These are phyloP conservation scores for Emmonsia crescens DNA, from an alignment of 2,329 filamentous ascomycete genomes.

Conservation along the genomic window DNA sequence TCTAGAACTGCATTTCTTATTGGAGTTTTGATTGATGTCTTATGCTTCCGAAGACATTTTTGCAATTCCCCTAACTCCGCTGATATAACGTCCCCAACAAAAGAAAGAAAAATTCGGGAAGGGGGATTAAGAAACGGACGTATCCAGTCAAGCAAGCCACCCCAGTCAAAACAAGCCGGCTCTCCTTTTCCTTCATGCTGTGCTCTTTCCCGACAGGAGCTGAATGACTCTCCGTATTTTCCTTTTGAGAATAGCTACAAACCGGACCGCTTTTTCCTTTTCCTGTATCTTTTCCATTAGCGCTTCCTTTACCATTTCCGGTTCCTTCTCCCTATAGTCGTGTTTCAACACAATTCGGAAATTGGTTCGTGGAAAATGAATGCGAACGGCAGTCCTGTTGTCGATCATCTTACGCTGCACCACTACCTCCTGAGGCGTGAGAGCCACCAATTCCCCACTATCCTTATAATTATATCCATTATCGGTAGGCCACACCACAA, in stretches of 20 bases:
- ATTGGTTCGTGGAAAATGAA: slow-evolving; percentile 49
- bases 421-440: slow-evolving; percentile 47
- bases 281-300: not conserved
- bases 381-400: slow-evolving; percentile 35
- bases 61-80: not conserved
- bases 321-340: not conserved
- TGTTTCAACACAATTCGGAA: slow-evolving; percentile 17
- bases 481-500: slow-evolving; percentile 54
- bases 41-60: not conserved
- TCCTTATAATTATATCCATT: slow-evolving; percentile 51
- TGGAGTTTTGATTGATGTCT: not conserved
- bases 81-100: not conserved
- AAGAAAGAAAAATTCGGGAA: not conserved
- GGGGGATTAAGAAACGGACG: not conserved
- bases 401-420: slow-evolving; percentile 40
- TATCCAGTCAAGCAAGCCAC: not conserved
- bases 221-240: not conserved
- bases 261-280: not conserved
- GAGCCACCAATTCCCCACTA: slow-evolving; percentile 42
- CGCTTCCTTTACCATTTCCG: not conserved
- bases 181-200: not conserved
- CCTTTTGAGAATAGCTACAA: not conserved
- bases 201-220: not conserved
- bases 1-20: not conserved
- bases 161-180: not conserved